Conservation (phyloP, 495 filamentous ascomycete genomes). For the Lasiosphaeria miniovina region DNA sequence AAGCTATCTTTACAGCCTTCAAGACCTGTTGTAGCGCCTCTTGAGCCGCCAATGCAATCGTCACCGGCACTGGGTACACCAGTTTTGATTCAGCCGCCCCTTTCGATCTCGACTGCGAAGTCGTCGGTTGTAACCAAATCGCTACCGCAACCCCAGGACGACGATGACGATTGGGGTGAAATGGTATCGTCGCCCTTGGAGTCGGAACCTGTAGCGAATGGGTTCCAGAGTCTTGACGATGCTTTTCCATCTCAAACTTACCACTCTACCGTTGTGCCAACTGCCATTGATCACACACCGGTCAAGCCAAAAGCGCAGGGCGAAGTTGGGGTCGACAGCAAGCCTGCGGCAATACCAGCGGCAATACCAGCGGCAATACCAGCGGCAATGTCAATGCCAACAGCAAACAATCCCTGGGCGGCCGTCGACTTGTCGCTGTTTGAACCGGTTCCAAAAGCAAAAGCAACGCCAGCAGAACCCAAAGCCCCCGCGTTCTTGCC, state of each 20-base stretch:
- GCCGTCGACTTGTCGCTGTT: conserved; percentile 40
- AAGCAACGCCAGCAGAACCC: not conserved
- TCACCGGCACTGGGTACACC: not conserved
- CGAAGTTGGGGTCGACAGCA: not conserved
- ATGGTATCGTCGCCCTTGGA: conserved; percentile 49
- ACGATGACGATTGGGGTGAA: conserved; percentile 55
- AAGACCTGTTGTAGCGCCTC: not conserved
- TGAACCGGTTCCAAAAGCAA: conserved; percentile 20
- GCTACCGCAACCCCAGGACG: conserved; percentile 18
- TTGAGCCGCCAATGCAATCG: not conserved
- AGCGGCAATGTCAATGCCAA: not conserved
- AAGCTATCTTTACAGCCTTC: not conserved
- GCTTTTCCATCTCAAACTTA: conserved; percentile 7
- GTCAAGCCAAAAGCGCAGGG: not conserved
- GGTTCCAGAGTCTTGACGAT: conserved; percentile 10
- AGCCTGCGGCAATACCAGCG: not conserved
- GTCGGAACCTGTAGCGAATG: conserved; percentile 13
- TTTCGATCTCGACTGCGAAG: not conserved
- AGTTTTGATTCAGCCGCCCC: not conserved
- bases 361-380: not conserved
- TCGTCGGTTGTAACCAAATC: not conserved
- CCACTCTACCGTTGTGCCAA: not conserved
- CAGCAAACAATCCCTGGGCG: conserved; percentile 30
- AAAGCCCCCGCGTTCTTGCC: not conserved
- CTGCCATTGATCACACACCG: not conserved